A percentile compares a stretch with the other conserved stretches of the same genome.
phyloP scores from a whole-genome alignment of 805 yeast genomes.

The Saturnispora hagleri region DNA sequence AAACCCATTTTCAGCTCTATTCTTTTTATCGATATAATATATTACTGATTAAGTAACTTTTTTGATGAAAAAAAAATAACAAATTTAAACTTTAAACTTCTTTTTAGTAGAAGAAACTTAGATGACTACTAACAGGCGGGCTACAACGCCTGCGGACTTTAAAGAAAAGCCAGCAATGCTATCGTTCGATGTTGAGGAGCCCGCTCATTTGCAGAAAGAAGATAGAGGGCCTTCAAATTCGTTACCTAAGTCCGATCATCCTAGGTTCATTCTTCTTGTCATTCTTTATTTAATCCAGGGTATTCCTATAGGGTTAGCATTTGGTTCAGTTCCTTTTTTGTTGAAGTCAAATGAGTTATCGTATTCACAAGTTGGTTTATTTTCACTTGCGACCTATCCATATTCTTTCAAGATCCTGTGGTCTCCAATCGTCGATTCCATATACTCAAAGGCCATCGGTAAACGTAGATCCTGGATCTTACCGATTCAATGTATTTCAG shows the following conservation, averaged over 20 bases:
- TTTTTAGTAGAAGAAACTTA: background rate
- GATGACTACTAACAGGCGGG: conserved; percentile 7
- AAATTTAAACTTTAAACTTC: background rate
- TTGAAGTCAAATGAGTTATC: conserved; percentile 67
- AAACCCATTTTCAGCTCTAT: background rate
- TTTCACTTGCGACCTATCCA: conserved; percentile 89
- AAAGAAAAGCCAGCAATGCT: conserved; percentile 1
- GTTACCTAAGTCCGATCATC: conserved; percentile 43
- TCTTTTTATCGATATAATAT: background rate
- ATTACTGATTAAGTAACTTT: background rate
- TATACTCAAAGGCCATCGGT: conserved; percentile 60
- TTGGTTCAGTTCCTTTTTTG: conserved; percentile 88
- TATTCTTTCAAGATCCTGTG: conserved; percentile 85
- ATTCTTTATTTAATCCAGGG: conserved; percentile 82
- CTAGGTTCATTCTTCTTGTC: conserved; percentile 66
- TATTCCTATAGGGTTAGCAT: conserved; percentile 92
- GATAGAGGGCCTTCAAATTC: conserved; percentile 6
- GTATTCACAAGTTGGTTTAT: conserved; percentile 84
- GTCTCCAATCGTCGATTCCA: conserved; percentile 94
- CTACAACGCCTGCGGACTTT: conserved; percentile 2
- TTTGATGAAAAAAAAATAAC: background rate
- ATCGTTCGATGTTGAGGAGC: conserved; percentile 7
- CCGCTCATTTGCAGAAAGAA: background rate
- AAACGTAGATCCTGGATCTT: conserved; percentile 90
- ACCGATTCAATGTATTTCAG: conserved; percentile 81